These are phyloP conservation scores for Leishmania aethiopica DNA, from an alignment of 208 protist species.

Conservation along the genomic window DNA sequence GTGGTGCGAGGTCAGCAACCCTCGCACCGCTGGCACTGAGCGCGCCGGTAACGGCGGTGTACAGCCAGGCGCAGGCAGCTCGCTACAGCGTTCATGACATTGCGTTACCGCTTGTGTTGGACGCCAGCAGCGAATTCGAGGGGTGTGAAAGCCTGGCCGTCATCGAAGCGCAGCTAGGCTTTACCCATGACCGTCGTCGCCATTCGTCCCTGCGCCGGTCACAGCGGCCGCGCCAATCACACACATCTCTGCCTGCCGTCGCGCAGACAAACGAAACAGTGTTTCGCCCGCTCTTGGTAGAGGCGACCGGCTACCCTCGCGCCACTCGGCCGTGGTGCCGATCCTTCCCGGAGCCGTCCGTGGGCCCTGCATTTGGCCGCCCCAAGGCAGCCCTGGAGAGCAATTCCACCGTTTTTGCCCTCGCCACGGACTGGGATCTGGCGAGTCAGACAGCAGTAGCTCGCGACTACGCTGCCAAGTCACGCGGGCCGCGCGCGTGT, in stretches of 20 bases:
- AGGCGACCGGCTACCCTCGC: constrained; percentile 32
- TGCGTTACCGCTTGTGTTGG: constrained; percentile 16
- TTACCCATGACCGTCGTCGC: neutral
- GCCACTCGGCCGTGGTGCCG: constrained; percentile 55
- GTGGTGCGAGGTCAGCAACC: neutral
- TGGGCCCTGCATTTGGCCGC: neutral
- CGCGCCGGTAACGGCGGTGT: constrained; percentile 13
- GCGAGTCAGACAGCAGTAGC: constrained; percentile 20
- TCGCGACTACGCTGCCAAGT: constrained; percentile 41
- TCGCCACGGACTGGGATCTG: constrained; percentile 45
- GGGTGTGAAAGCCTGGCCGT: constrained; percentile 21
- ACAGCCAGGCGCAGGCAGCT: constrained; percentile 16
- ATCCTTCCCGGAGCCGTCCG: constrained; percentile 48
- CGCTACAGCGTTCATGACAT: constrained; percentile 26
- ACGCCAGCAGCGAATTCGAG: neutral
- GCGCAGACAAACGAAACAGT: constrained; percentile 1
- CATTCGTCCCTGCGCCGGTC: neutral
- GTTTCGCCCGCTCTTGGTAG: constrained; percentile 43
- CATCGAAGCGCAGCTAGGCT: constrained; percentile 21
- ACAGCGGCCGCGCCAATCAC: neutral
- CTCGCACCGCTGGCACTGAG: neutral
- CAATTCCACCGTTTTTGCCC: constrained; percentile 12
- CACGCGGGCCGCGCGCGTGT: constrained; percentile 33
- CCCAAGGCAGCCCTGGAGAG: neutral
- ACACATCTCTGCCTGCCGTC: neutral